phyloP scores from a whole-genome alignment of 495 filamentous ascomycete species.

The Pseudomonodictys pantanalensis region DNA sequence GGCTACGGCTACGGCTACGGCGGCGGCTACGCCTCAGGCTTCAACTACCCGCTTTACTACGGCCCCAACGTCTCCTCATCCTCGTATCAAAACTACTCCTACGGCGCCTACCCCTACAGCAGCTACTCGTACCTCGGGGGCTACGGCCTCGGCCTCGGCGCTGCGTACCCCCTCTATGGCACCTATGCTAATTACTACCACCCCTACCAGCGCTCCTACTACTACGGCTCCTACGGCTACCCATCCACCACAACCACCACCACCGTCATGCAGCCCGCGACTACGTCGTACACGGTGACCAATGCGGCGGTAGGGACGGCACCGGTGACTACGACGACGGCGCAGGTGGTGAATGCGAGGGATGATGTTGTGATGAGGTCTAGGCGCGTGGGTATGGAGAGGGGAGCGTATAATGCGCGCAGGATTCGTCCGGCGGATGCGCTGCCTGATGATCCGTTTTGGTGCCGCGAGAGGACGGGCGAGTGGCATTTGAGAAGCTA shows the following conservation, averaged over 20 bases:
- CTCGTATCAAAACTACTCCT: not conserved
- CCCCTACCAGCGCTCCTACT: not conserved
- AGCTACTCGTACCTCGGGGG: not conserved
- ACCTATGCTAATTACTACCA: conserved; percentile 9
- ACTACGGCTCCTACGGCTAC: not conserved
- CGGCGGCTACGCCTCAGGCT: not conserved
- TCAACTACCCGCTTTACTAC: not conserved
- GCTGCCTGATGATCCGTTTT: conserved; percentile 38
- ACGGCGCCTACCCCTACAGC: not conserved
- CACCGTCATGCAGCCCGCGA: not conserved
- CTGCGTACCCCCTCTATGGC: no score
- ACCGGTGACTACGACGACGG: not conserved
- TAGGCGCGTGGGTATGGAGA: conserved; percentile 35
- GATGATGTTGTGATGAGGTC: conserved; percentile 38
- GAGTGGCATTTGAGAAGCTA: conserved; percentile 33
- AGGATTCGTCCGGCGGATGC: conserved; percentile 36
- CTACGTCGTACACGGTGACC: not conserved
- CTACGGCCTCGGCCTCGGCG: not conserved
- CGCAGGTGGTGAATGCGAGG: conserved; percentile 12
- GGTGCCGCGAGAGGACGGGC: conserved; percentile 38
- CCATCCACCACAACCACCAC: not conserved
- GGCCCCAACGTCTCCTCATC: not conserved
- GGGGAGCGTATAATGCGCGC: conserved; percentile 35
- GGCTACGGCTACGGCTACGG: not conserved
- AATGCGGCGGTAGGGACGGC: not conserved